phyloP scores from a whole-genome alignment of 1,139 yeast species.

The Starmera stellimalicola region DNA sequence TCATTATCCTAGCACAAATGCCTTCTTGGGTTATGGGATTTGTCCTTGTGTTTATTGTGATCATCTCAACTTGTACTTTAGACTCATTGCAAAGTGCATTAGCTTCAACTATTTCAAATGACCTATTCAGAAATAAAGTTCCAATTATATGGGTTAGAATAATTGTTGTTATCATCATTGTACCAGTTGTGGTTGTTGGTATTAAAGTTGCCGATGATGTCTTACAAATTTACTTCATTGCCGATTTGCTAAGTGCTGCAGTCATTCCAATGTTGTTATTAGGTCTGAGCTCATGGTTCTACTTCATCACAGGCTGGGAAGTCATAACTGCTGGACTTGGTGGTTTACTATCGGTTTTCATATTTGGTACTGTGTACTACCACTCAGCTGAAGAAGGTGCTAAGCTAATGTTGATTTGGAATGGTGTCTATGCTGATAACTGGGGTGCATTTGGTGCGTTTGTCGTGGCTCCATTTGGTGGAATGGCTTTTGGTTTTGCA shows the following conservation, averaged over 20 bases:
- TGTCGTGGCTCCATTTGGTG: constrained; percentile 83
- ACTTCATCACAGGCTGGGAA: constrained; percentile 73
- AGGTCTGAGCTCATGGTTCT: constrained; percentile 55
- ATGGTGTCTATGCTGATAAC: constrained; percentile 74
- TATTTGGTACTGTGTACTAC: constrained; percentile 78
- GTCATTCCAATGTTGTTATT: constrained; percentile 79
- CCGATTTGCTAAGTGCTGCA: constrained; percentile 81
- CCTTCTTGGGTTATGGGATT: constrained; percentile 88
- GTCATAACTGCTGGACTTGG: constrained; percentile 79
- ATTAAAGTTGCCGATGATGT: constrained; percentile 72
- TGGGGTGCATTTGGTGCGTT: constrained; percentile 97
- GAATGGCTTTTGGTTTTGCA: constrained; percentile 47
- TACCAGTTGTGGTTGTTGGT: constrained; percentile 81
- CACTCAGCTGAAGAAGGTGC: constrained; percentile 69
- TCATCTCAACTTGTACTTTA: constrained; percentile 78
- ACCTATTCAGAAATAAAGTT: constrained; percentile 74
- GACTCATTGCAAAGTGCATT: constrained; percentile 86
- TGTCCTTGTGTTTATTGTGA: constrained; percentile 62
- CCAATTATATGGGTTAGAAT: constrained; percentile 57
- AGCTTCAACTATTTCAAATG: constrained; percentile 84
- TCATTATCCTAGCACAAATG: constrained; percentile 56
- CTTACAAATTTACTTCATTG: constrained; percentile 79
- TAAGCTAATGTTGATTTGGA: constrained; percentile 54
- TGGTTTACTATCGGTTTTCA: constrained; percentile 68
- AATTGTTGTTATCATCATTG: constrained; percentile 67